Evolutionary conservation across 2,329 filamentous ascomycete species (phyloP).

Genomic region (Colletotrichum somersetense): DNA sequence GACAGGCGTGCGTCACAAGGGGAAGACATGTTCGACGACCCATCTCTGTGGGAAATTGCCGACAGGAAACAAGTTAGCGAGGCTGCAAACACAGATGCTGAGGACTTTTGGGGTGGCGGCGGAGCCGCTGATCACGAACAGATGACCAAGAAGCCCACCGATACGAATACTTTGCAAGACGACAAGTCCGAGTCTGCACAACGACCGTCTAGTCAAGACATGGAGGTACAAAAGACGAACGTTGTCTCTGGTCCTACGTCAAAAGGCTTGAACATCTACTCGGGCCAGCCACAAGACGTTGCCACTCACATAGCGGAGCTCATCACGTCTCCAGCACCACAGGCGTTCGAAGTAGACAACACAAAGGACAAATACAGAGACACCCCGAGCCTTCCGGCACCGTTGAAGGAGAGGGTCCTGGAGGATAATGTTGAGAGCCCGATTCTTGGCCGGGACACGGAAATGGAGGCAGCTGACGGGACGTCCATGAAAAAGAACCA

Average conservation of each 20-base stretch:
- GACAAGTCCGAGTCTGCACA: not conserved
- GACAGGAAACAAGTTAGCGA: conserved; percentile 52
- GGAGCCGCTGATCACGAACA: not conserved
- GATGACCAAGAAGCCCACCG: not conserved
- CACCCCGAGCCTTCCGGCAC: conserved; percentile 26
- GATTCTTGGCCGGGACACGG: conserved; percentile 49
- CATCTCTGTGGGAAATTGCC: conserved; percentile 58
- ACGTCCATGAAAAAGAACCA: not conserved
- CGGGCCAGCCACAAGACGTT: not conserved
- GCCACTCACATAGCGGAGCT: not conserved
- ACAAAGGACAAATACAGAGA: conserved; percentile 32
- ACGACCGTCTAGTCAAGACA: not conserved
- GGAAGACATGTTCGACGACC: conserved; percentile 61
- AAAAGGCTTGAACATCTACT: not conserved
- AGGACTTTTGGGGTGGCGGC: conserved; percentile 50
- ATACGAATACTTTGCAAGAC: not conserved
- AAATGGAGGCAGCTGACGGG: conserved; percentile 6
- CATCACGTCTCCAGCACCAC: not conserved
- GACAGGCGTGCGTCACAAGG: conserved; percentile 55
- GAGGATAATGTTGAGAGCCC: conserved; percentile 54
- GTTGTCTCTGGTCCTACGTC: conserved; percentile 26
- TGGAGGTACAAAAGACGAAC: conserved; percentile 12
- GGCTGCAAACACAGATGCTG: conserved; percentile 45
- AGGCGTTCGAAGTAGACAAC: not conserved
- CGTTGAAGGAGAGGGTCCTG: conserved; percentile 45